Conservation (phyloP, 805 yeast genomes). For the Saccharomycopsis sp. region DNA sequence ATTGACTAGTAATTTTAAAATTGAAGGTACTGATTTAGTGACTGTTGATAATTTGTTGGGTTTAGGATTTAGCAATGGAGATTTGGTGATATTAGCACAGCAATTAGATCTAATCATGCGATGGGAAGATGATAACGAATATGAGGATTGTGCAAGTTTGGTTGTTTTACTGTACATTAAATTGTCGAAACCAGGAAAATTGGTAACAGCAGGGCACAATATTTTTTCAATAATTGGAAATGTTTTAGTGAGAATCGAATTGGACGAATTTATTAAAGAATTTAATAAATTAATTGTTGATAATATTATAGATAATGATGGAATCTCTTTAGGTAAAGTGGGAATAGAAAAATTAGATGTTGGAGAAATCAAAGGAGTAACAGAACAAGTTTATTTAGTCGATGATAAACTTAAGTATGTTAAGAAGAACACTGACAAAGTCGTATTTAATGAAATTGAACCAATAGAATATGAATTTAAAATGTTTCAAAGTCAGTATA, state of each 20-base stretch:
- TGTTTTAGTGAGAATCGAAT: too few relatives aligned
- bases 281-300: neutral
- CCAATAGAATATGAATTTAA: neutral
- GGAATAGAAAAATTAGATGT: neutral
- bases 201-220: too few relatives aligned
- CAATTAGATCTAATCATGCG: slow-evolving; percentile 9
- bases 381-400: neutral
- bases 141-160: neutral
- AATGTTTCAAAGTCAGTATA: neutral
- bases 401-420: neutral
- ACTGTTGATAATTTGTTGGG: slow-evolving; percentile 5
- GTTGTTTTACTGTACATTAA: slow-evolving; percentile 4
- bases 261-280: too few relatives aligned
- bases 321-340: neutral
- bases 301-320: neutral
- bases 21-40: slow-evolving; percentile 7
- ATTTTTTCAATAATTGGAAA: too few relatives aligned
- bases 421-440: too few relatives aligned
- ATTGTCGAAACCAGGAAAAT: neutral
- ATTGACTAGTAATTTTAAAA: slow-evolving; percentile 3
- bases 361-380: neutral
- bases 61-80: slow-evolving; percentile 9
- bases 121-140: slow-evolving; percentile 9
- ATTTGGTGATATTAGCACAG: slow-evolving; percentile 5
- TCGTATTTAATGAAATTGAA: neutral